These are phyloP conservation scores for Nelumbo lutea DNA, from an alignment of 164 flowering plant species.

Conservation along the genomic window DNA sequence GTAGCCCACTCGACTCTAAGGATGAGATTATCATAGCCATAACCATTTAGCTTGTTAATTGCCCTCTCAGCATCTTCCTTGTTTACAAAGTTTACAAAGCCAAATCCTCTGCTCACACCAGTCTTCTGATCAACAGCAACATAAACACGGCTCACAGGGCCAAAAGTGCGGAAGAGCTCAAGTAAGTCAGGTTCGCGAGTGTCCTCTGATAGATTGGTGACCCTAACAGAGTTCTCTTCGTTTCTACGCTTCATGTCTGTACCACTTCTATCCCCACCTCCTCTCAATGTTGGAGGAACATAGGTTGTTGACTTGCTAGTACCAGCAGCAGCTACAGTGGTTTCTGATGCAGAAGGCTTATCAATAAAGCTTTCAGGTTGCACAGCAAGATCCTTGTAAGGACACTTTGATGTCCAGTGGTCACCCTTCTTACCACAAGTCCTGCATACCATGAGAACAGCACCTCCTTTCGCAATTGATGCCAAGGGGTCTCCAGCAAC, in stretches of 20 bases:
- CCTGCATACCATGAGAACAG: conserved; percentile 6
- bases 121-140: conserved; percentile 49
- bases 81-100: conserved; percentile 42
- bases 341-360: background rate
- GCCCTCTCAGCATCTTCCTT: conserved; percentile 25
- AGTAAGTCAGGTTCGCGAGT: conserved; percentile 32
- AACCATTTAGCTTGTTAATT: background rate
- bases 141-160: conserved; percentile 42
- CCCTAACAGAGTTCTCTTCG: conserved; percentile 49
- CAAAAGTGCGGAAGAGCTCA: conserved; percentile 50
- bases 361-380: conserved; percentile 1
- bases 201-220: conserved; percentile 32
- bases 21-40: conserved; percentile 18
- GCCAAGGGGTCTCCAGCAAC: conserved; percentile 5
- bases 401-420: conserved; percentile 5
- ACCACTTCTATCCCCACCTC: conserved; percentile 23
- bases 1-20: conserved; percentile 32
- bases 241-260: conserved; percentile 29
- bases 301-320: background rate
- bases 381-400: conserved; percentile 3
- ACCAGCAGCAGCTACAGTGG: background rate
- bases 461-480: conserved; percentile 1
- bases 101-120: conserved; percentile 45
- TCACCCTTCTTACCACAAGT: conserved; percentile 6
- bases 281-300: conserved; percentile 2